A percentile compares a stretch with the other conserved stretches of the same genome.
Evolutionary conservation across 2,329 filamentous ascomycete genomes (phyloP).

Genomic region (Pseudocercospora musae): DNA sequence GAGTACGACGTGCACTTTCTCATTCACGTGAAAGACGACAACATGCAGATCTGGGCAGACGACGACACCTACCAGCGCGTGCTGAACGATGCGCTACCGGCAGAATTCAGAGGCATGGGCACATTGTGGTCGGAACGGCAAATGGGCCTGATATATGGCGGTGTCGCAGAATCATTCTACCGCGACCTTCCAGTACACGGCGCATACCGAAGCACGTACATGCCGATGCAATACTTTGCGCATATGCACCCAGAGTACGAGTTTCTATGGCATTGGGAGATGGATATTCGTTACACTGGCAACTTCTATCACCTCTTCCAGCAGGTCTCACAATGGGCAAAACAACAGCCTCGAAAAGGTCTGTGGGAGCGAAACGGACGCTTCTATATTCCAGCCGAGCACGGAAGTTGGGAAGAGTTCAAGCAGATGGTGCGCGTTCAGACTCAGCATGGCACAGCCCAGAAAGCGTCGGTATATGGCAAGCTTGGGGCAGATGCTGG

Average conservation of each 20-base stretch:
- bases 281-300: slow-evolving; percentile 86
- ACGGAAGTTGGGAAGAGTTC: slow-evolving; percentile 72
- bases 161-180: slow-evolving; percentile 49
- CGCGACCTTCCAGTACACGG: slow-evolving; percentile 66
- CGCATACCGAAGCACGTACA: slow-evolving; percentile 70
- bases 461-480: slow-evolving; percentile 44
- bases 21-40: slow-evolving; percentile 77
- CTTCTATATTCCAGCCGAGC: slow-evolving; percentile 70
- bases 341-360: slow-evolving; percentile 64
- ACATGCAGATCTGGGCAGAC: slow-evolving; percentile 78
- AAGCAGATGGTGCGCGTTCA: slow-evolving; percentile 61
- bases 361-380: slow-evolving; percentile 74
- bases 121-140: slow-evolving; percentile 53
- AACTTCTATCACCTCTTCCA: slow-evolving; percentile 81
- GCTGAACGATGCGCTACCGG: slow-evolving; percentile 47
- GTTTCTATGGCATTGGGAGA: slow-evolving; percentile 93
- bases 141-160: slow-evolving; percentile 54
- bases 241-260: slow-evolving; percentile 85
- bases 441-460: slow-evolving; percentile 52
- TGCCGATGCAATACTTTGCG: slow-evolving; percentile 93
- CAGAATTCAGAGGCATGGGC: slow-evolving; percentile 51
- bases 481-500: slow-evolving; percentile 33
- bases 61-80: slow-evolving; percentile 68
- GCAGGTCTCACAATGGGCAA: slow-evolving; percentile 63
- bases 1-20: slow-evolving; percentile 83